Base-by-base conservation (phyloP, 768 basidiomycete genomes). In the Suillus lakei region DNA sequence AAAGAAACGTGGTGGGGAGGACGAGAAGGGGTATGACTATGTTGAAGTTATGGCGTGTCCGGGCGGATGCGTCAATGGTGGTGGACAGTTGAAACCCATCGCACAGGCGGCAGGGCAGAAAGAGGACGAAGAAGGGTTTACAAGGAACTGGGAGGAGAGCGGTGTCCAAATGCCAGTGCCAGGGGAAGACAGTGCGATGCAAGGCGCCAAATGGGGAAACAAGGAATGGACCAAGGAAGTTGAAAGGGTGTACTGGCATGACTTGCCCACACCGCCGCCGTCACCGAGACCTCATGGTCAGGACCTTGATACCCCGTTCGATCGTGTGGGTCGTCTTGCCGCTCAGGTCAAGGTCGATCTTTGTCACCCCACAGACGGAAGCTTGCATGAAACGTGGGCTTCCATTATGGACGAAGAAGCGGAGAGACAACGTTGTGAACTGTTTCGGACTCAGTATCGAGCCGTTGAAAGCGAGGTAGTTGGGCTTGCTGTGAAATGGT, bases 31-130 rank as follows among this genome's bases (percentile, higher is more conserved):
- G 50, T 94, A 94, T 74, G 95, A 97, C 79, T 98, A 95, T 76
- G 90, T 97, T 46, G 96, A 98, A 74, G 95, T 99, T 67, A 99
- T 99, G 98, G 98, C 98, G 39, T 99, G 98, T 80, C 98, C 98
- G 0, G 90, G 91, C 0, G 98, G 98, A 21, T 99, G 98, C 76
- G 94, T 98, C 48, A 98, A 98, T 74, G 98, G 98, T 9, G 98
- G 97, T 26, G 98, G 98, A 6, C 98, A 99, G 81, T 76, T 59
- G 34, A 32, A 59, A 41, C 41, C 58, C 26, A 59, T 59, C 41
- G 58, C 39, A 28, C 58, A 41, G 39, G 55, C 43, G 43, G 54
- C 41, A 9, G 60, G 16, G 50, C 63, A 61, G 36, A 66, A 53
- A 63, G 60, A 64, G 58, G 85, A 95, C 72, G 86, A 80, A 61